phyloP scores from a whole-genome alignment of 768 basidiomycete genomes.

The Psilocybe cubensis region DNA sequence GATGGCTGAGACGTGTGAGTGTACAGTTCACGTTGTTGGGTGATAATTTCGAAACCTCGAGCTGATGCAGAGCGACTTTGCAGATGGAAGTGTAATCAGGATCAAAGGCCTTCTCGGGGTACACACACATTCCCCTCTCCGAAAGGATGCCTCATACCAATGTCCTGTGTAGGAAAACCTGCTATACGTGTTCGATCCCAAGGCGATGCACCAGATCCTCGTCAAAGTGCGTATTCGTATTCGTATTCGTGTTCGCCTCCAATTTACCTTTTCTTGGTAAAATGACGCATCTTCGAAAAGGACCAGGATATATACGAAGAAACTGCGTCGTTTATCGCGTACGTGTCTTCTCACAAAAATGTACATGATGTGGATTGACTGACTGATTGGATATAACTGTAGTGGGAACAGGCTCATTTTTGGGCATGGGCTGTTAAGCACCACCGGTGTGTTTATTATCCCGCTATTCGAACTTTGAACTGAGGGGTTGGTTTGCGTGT shows the following conservation, averaged over 20 bases:
- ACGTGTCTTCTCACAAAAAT: not conserved
- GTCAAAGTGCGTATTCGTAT: constrained; percentile 31
- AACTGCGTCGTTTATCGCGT: constrained; percentile 26
- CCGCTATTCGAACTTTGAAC: no score
- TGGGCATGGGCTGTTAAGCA: constrained; percentile 30
- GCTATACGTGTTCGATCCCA: constrained; percentile 47
- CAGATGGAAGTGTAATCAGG: no score
- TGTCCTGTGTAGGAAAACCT: constrained; percentile 35
- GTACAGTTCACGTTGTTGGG: no score
- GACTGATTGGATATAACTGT: not conserved
- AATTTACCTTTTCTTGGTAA: no score
- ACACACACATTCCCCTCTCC: no score
- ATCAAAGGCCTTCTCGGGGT: no score
- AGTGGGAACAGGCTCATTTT: constrained; percentile 24
- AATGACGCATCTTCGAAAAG: no score
- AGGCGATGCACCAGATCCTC: constrained; percentile 47
- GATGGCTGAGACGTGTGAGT: not conserved
- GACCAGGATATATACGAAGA: constrained; percentile 35
- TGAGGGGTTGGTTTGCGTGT: not conserved
- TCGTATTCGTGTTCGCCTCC: not conserved
- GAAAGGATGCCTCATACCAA: no score
- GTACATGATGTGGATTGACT: not conserved
- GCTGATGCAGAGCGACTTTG: no score
- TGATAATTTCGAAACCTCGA: no score
- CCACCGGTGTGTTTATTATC: constrained; percentile 21